Evolutionary conservation across 2,329 filamentous ascomycete genomes (phyloP).

Genomic region (Verticillium nubilum): DNA sequence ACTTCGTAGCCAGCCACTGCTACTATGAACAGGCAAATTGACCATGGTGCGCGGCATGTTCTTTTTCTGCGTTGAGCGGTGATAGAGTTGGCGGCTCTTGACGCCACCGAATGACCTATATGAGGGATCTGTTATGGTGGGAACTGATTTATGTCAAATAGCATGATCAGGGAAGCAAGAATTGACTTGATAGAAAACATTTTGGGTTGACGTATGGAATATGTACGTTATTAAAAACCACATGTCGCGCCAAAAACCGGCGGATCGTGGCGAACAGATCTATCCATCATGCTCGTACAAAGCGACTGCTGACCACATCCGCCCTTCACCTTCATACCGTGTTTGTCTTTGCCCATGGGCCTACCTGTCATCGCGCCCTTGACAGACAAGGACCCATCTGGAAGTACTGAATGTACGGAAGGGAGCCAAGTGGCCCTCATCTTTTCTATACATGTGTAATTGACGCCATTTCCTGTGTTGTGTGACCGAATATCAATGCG

Average conservation of each 20-base stretch:
- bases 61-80: too few species aligned
- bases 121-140: too few species aligned
- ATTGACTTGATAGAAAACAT: background rate
- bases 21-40: too few species aligned
- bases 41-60: too few species aligned
- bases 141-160: too few species aligned
- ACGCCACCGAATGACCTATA: too few species aligned
- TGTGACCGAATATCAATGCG: background rate
- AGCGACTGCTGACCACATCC: background rate
- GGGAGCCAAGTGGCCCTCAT: background rate
- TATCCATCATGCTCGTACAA: background rate
- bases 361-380: background rate
- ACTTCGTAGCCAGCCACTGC: too few species aligned
- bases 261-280: background rate
- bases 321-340: background rate
- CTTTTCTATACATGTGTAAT: background rate
- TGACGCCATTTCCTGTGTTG: background rate
- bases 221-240: background rate
- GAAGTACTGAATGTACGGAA: background rate
- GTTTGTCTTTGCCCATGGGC: too few species aligned
- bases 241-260: background rate
- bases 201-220: background rate
- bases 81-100: too few species aligned
- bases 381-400: background rate
- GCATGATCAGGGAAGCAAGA: too few species aligned